Percentiles rank a stretch among this genome's conserved stretches.
phyloP scores from a whole-genome alignment of 2,329 filamentous ascomycete species.

The Microsporum audouinii region DNA sequence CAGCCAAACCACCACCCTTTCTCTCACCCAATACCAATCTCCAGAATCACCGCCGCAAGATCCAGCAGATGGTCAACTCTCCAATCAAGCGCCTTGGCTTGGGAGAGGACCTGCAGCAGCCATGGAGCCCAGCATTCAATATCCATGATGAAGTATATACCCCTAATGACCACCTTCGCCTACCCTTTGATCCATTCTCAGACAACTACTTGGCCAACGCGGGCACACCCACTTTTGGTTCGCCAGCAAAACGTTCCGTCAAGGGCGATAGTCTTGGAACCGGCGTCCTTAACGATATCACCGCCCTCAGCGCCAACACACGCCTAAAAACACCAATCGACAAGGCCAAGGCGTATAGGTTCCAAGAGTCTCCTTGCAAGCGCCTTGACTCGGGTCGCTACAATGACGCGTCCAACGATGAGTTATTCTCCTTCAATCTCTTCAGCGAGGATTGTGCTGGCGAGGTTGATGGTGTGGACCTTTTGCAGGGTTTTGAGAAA shows the following conservation, averaged over 20 bases:
- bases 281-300: conserved; percentile 40
- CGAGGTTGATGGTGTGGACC: conserved; percentile 36
- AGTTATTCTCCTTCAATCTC: conserved; percentile 39
- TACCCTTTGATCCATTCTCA: conserved; percentile 47
- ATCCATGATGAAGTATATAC: conserved; percentile 35
- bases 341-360: conserved; percentile 21
- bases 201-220: conserved; percentile 30
- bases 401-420: conserved; percentile 30
- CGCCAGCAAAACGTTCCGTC: conserved; percentile 44
- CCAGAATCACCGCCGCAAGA: conserved; percentile 71
- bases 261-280: conserved; percentile 41
- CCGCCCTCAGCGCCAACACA: conserved; percentile 27
- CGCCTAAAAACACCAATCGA: conserved; percentile 25
- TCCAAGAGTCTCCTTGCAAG: conserved; percentile 33
- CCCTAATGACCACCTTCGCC: conserved; percentile 30
- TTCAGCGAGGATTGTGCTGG: conserved; percentile 33
- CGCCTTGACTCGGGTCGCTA: conserved; percentile 23
- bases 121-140: conserved; percentile 42
- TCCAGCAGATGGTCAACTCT: conserved; percentile 70
- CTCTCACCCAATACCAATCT: conserved; percentile 90
- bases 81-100: conserved; percentile 45
- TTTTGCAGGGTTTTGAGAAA: conserved; percentile 39
- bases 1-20: conserved; percentile 55
- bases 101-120: conserved; percentile 28
- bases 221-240: conserved; percentile 35